Evolutionary conservation across 768 basidiomycete genomes (phyloP).

Genomic region (Naematelia encephala): DNA sequence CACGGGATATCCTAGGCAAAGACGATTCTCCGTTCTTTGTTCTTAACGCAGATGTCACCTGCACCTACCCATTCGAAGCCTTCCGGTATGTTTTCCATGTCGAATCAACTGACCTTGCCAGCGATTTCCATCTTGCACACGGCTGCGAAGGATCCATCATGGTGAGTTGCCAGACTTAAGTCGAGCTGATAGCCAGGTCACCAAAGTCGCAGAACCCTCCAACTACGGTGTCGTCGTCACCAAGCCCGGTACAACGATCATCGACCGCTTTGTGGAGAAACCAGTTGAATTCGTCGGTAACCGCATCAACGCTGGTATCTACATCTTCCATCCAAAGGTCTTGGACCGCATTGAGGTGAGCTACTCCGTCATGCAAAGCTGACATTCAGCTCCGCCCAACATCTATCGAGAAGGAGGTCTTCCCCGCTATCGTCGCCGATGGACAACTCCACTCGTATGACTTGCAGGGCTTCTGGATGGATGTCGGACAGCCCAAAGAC

Average conservation of each 20-base stretch:
- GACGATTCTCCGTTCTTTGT: conserved; percentile 57
- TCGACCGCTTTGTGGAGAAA: conserved; percentile 57
- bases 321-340: conserved; percentile 57
- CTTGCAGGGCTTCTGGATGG: conserved; percentile 56
- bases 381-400: conserved; percentile 52
- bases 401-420: conserved; percentile 56
- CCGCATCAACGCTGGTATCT: conserved; percentile 57
- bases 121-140: conserved; percentile 55
- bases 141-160: conserved; percentile 55
- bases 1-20: conserved; percentile 54
- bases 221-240: conserved; percentile 56
- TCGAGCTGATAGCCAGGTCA: conserved; percentile 40
- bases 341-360: conserved; percentile 55
- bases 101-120: conserved; percentile 9
- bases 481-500: conserved; percentile 56
- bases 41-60: conserved; percentile 56
- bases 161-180: conserved; percentile 27
- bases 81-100: conserved; percentile 51
- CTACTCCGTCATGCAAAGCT: background rate
- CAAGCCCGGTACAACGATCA: conserved; percentile 52
- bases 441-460: conserved; percentile 55
- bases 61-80: conserved; percentile 56
- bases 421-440: conserved; percentile 54
- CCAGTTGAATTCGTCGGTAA: conserved; percentile 56
- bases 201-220: conserved; percentile 56